Evolutionary conservation across 2,329 filamentous ascomycete genomes (phyloP).

Genomic region (Pestalotiopsis fici): DNA sequence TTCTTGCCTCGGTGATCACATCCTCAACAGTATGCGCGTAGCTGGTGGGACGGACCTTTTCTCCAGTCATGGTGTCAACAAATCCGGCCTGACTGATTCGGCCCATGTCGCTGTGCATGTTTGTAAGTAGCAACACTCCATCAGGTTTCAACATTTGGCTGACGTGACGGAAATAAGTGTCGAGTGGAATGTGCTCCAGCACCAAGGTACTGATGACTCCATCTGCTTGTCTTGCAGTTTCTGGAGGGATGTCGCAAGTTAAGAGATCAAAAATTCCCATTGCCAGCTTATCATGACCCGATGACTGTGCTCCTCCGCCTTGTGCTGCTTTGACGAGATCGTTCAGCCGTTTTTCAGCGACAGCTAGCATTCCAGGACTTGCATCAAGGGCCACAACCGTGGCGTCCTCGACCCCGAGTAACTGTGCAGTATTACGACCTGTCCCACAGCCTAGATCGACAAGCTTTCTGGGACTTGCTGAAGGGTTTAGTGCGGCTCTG

Average conservation of each 20-base stretch:
- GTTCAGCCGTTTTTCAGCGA: slow-evolving; percentile 43
- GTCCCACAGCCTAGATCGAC: slow-evolving; percentile 69
- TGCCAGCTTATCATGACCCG: slow-evolving; percentile 6
- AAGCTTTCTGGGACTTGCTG: slow-evolving; percentile 34
- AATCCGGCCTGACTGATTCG: slow-evolving; percentile 62
- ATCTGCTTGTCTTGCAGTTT: slow-evolving; percentile 29
- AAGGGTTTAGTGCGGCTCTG: slow-evolving; percentile 31
- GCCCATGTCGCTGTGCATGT: slow-evolving; percentile 70
- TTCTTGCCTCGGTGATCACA: slow-evolving; percentile 48
- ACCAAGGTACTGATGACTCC: slow-evolving; percentile 63
- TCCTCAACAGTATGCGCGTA: slow-evolving; percentile 56
- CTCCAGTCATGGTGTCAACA: slow-evolving; percentile 48
- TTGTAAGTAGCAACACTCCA: slow-evolving; percentile 60
- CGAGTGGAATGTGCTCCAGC: slow-evolving; percentile 61
- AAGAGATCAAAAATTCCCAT: slow-evolving; percentile 42
- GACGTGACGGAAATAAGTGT: slow-evolving; percentile 48
- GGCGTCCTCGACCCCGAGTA: slow-evolving; percentile 37
- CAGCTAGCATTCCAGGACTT: slow-evolving; percentile 56
- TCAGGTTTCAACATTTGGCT: slow-evolving; percentile 43
- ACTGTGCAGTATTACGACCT: slow-evolving; percentile 60
- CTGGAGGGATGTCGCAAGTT: slow-evolving; percentile 22
- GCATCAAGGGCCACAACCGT: slow-evolving; percentile 56
- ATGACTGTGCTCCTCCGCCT: neutral
- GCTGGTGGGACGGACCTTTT: slow-evolving; percentile 61
- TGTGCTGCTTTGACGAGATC: neutral